These are phyloP conservation scores for Termitomyces sp. DNA, from an alignment of 1,284 basidiomycete genomes.

Conservation along the genomic window DNA sequence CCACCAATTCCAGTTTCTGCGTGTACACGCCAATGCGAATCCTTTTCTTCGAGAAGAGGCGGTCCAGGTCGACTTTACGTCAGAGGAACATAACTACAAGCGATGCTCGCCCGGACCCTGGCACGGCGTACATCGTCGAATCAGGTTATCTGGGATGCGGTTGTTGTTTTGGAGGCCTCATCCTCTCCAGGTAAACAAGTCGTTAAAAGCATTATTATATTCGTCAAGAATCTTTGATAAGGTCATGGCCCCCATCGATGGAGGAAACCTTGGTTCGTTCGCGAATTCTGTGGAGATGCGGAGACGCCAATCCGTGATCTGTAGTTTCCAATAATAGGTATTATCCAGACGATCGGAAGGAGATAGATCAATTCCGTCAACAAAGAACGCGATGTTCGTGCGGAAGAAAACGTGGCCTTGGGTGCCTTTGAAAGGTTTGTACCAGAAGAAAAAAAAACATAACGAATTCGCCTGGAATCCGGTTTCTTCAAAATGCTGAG, in stretches of 20 bases:
- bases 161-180: conserved; percentile 10
- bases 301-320: conserved; percentile 6
- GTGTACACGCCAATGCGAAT: conserved; percentile 4
- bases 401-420: conserved; percentile 21
- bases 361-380: conserved; percentile 25
- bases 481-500: conserved; percentile 22
- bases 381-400: conserved; percentile 20
- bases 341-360: conserved; percentile 17
- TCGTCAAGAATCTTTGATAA: conserved; percentile 45
- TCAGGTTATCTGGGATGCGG: conserved; percentile 13
- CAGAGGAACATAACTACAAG: conserved; percentile 12
- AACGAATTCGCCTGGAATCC: conserved; percentile 30
- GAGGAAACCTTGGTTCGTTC: conserved; percentile 20
- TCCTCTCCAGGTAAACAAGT: conserved; percentile 19
- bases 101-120: conserved; percentile 6
- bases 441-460: conserved; percentile 16
- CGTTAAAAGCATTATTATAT: conserved; percentile 26
- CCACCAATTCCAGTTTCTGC: conserved; percentile 16
- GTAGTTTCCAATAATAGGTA: conserved; percentile 6
- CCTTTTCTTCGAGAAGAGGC: conserved; percentile 23
- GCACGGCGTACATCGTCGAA: conserved; percentile 23
- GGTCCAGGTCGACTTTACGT: conserved; percentile 9
- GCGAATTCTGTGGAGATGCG: conserved; percentile 14
- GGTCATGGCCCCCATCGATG: conserved; percentile 36
- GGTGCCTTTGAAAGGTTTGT: conserved; percentile 18